These are phyloP conservation scores for Bauhinia variegata DNA, from an alignment of 306 rosid species.

Conservation along the genomic window DNA sequence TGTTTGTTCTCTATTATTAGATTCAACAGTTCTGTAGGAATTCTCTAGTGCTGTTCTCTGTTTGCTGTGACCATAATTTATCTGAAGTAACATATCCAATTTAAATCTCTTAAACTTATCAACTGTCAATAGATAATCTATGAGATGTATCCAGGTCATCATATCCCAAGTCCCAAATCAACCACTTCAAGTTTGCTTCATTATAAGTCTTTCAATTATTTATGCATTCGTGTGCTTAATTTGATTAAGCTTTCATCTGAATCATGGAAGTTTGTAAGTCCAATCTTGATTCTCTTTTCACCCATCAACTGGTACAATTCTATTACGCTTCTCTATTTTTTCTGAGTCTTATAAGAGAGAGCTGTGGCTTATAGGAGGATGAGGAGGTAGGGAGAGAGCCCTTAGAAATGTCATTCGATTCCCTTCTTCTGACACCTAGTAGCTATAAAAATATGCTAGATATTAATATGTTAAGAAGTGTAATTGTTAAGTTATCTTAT, in stretches of 20 bases:
- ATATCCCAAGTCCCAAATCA: conserved; percentile 10
- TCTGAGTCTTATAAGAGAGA: background rate
- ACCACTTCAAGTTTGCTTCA: conserved; percentile 25
- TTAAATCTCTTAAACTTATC: background rate
- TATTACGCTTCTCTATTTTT: background rate
- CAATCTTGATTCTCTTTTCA: conserved; percentile 32
- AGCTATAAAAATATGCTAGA: too few species aligned
- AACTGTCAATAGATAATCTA: too few species aligned
- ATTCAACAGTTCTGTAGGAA: conserved; percentile 12
- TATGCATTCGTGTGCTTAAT: conserved; percentile 20
- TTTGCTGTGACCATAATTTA: background rate
- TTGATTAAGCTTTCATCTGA: conserved; percentile 18
- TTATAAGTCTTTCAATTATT: conserved; percentile 16
- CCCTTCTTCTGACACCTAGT: too few species aligned
- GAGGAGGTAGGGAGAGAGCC: too few species aligned
- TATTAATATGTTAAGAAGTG: too few species aligned
- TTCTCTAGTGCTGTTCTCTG: conserved; percentile 4
- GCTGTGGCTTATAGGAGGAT: too few species aligned
- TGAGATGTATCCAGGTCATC: conserved; percentile 23
- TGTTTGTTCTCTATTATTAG: conserved; percentile 14
- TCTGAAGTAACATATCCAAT: conserved; percentile 1
- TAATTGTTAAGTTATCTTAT: conserved; percentile 11
- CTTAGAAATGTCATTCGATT: too few species aligned
- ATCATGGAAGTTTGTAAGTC: conserved; percentile 23
- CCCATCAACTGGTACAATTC: background rate